phyloP scores from a whole-genome alignment of 331 rosid species.

The Rosa hybrid region DNA sequence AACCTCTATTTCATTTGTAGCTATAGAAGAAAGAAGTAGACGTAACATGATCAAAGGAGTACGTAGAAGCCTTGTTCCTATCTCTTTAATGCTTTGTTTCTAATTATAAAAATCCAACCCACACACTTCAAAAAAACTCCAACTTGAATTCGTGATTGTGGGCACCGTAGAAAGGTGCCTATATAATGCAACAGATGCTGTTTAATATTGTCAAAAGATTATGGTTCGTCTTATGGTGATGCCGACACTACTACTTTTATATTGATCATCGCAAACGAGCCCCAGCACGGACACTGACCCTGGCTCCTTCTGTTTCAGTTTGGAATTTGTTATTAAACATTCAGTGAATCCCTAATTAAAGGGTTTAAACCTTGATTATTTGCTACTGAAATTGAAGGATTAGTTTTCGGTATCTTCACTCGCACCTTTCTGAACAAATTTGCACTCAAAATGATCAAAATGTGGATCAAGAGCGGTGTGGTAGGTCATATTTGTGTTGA shows the following conservation, averaged over 20 bases:
- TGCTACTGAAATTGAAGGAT: not conserved
- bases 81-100: constrained; percentile 2
- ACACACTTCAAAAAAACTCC: not conserved
- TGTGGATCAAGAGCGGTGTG: too few species aligned
- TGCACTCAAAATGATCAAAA: not conserved
- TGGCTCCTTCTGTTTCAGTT: not conserved
- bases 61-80: not conserved
- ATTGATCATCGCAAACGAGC: not conserved
- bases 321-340: not conserved
- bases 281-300: constrained; percentile 6
- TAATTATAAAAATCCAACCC: not conserved
- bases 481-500: too few species aligned
- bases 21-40: not conserved
- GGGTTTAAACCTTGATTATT: not conserved
- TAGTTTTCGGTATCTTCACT: not conserved
- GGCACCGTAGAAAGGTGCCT: constrained; percentile 10
- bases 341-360: not conserved
- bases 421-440: not conserved
- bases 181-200: not conserved
- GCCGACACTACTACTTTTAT: not conserved
- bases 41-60: not conserved
- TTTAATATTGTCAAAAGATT: constrained; percentile 14
- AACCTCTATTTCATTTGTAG: not conserved
- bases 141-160: not conserved
- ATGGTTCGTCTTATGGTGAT: constrained; percentile 4